Evolutionary conservation across 108 stramenopile genomes (phyloP).

Genomic region (Hondaea fermentalgiana): DNA sequence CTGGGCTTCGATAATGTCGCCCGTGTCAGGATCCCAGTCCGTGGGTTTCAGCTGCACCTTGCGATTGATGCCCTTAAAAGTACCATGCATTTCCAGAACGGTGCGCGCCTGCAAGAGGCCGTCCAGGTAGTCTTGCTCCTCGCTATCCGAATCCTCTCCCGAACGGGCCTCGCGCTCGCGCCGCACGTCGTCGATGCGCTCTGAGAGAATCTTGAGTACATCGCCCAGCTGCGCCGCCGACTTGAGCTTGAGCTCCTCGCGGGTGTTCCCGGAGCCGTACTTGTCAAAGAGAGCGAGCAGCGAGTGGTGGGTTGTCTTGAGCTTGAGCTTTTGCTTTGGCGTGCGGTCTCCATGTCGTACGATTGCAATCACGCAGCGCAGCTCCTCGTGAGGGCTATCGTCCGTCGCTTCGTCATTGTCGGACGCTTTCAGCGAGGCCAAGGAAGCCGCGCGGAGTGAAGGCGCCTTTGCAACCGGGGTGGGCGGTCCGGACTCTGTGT

Average conservation of each 20-base stretch:
- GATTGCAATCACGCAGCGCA: constrained; percentile 90
- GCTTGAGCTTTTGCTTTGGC: constrained; percentile 98
- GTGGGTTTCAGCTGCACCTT: constrained; percentile 93
- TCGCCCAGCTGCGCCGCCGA: constrained; percentile 71
- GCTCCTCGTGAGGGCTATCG: constrained; percentile 46
- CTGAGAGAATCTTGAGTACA: constrained; percentile 67
- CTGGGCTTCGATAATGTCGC: constrained; percentile 53
- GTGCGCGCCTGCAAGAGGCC: constrained; percentile 70
- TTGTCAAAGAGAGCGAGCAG: constrained; percentile 69
- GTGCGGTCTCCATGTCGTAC: constrained; percentile 93
- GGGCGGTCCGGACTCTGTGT: not conserved
- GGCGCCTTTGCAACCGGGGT: not conserved
- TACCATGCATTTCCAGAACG: constrained; percentile 72
- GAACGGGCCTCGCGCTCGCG: constrained; percentile 30
- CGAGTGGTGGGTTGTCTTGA: constrained; percentile 65
- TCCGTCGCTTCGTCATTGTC: not conserved
- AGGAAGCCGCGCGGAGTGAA: no score
- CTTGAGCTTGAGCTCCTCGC: constrained; percentile 86
- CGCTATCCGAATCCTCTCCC: constrained; percentile 29
- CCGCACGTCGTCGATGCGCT: constrained; percentile 49
- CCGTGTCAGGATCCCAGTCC: constrained; percentile 22
- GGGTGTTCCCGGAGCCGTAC: constrained; percentile 48
- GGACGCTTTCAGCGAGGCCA: no score
- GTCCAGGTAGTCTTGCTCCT: constrained; percentile 49
- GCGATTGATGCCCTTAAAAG: constrained; percentile 85